These are phyloP conservation scores for Populus euphratica DNA, from an alignment of 345 rosid genomes.

Conservation along the genomic window DNA sequence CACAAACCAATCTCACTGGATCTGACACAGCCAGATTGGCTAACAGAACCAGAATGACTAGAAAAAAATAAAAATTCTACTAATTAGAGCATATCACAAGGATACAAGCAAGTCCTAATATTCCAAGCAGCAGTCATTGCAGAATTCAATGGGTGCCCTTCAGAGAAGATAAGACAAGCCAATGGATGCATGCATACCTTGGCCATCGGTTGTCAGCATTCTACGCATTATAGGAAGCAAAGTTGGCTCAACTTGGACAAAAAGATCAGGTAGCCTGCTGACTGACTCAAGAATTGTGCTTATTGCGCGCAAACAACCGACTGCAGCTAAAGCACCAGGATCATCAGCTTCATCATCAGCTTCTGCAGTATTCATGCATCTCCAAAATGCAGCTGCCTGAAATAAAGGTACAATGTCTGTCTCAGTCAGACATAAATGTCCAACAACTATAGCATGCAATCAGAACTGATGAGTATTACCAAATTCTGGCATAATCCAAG, in stretches of 20 bases:
- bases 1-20: neutral
- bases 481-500: constrained; percentile 89
- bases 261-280: constrained; percentile 85
- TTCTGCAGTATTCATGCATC: constrained; percentile 87
- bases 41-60: neutral
- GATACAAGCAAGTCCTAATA: neutral
- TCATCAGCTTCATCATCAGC: constrained; percentile 78
- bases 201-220: constrained; percentile 97
- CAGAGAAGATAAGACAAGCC: neutral
- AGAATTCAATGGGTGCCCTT: neutral
- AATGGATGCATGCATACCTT: constrained; percentile 42
- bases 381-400: constrained; percentile 96
- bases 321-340: constrained; percentile 94
- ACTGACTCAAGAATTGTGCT: constrained; percentile 94
- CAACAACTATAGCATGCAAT: neutral
- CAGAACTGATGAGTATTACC: constrained; percentile 39
- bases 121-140: neutral
- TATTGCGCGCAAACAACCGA: constrained; percentile 94
- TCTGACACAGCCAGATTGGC: neutral
- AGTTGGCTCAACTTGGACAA: constrained; percentile 81
- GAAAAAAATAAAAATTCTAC: neutral
- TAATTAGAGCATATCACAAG: neutral
- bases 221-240: constrained; percentile 87
- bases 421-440: neutral
- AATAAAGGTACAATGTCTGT: constrained; percentile 3